These are phyloP conservation scores for Cucurbita maxima DNA, from an alignment of 306 rosid species.

Conservation along the genomic window DNA sequence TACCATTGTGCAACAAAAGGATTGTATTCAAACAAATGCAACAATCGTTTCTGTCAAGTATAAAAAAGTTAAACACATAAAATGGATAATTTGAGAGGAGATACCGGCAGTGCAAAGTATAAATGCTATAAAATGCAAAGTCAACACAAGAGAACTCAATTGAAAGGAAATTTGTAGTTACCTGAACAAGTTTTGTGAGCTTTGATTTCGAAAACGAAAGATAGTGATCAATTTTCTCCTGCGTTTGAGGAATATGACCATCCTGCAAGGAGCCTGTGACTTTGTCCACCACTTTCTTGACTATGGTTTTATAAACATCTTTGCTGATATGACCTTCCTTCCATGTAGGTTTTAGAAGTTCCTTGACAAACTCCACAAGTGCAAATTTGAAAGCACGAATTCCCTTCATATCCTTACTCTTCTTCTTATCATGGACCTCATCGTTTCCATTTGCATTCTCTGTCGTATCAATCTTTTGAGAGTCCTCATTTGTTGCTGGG, in stretches of 20 bases:
- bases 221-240: conserved; percentile 78
- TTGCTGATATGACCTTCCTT: conserved; percentile 75
- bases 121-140: too few species aligned
- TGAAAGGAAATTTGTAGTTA: conserved; percentile 14
- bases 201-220: conserved; percentile 60
- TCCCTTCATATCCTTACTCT: conserved; percentile 60
- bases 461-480: conserved; percentile 25
- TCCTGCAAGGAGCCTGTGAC: conserved; percentile 54
- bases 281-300: conserved; percentile 91
- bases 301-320: conserved; percentile 78
- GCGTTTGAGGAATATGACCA: conserved; percentile 68
- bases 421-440: conserved; percentile 54
- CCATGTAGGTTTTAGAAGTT: conserved; percentile 88
- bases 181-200: conserved; percentile 92
- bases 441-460: conserved; percentile 32
- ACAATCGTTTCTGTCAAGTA: neutral
- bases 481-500: conserved; percentile 1
- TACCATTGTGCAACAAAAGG: neutral
- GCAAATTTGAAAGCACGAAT: conserved; percentile 70
- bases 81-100: neutral
- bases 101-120: neutral
- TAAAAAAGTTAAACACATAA: neutral
- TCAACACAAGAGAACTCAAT: neutral
- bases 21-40: conserved; percentile 1
- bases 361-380: conserved; percentile 78